A percentile compares a stretch with the other conserved stretches of the same genome.
Conservation (phyloP, 148 eudicot species). For the Hydrangea macrophylla region DNA sequence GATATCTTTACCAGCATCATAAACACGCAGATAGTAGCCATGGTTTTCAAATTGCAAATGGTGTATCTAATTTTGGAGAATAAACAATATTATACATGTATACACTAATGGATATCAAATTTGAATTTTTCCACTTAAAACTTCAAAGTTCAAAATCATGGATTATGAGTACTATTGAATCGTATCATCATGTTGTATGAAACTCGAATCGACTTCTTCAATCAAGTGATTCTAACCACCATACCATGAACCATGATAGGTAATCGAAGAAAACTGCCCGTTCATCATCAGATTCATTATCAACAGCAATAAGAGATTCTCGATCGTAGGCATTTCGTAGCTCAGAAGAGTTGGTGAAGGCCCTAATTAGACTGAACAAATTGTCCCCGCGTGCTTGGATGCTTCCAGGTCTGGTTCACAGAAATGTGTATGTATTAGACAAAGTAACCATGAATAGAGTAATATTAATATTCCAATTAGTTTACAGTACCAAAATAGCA, state of each 20-base stretch:
- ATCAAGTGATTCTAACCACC: too few relatives aligned
- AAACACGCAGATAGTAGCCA: too few relatives aligned
- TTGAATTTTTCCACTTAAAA: neutral
- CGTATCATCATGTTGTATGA: too few relatives aligned
- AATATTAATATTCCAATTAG: slow-evolving; percentile 23
- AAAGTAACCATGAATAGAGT: slow-evolving; percentile 18
- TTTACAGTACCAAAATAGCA: too few relatives aligned
- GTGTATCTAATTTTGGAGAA: too few relatives aligned
- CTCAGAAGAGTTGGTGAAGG: slow-evolving; percentile 68
- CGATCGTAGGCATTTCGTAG: slow-evolving; percentile 60
- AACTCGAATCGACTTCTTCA: too few relatives aligned
- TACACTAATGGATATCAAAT: too few relatives aligned
- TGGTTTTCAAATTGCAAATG: too few relatives aligned
- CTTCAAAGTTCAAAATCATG: too few relatives aligned
- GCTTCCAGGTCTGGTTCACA: slow-evolving; percentile 81
- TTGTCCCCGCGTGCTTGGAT: slow-evolving; percentile 98
- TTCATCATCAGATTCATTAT: slow-evolving; percentile 36
- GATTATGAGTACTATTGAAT: too few relatives aligned
- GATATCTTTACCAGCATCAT: too few relatives aligned
- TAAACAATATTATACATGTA: too few relatives aligned
- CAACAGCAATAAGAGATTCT: slow-evolving; percentile 36
- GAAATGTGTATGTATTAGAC: slow-evolving; percentile 33
- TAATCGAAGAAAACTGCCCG: slow-evolving; percentile 86
- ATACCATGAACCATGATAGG: slow-evolving; percentile 81
- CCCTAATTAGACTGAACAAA: slow-evolving; percentile 69